A percentile compares a stretch with the other conserved stretches of the same genome.
Evolutionary conservation across 169 alveolate genomes (phyloP).

Genomic region (Eimeria necatrix): DNA sequence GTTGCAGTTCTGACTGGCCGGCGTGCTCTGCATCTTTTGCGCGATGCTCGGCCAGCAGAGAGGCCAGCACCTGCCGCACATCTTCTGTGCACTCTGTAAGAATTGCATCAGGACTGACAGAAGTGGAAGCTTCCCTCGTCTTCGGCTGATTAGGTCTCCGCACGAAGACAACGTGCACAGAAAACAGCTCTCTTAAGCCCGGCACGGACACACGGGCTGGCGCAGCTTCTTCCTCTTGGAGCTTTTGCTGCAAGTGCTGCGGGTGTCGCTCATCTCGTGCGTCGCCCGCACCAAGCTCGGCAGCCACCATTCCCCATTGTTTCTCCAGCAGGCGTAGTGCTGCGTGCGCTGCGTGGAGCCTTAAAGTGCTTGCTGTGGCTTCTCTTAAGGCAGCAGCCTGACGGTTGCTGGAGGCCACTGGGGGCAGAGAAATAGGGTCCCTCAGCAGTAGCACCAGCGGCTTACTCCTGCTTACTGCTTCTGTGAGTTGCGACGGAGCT

Average conservation of each 20-base stretch:
- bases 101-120: not conserved
- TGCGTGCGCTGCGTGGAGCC: constrained; percentile 20
- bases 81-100: not conserved
- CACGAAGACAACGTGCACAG: constrained; percentile 49
- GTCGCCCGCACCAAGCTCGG: not conserved
- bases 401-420: not conserved
- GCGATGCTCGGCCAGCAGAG: constrained; percentile 29
- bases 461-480: constrained; percentile 43
- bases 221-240: not conserved
- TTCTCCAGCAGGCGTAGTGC: constrained; percentile 37
- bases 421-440: not conserved
- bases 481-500: not conserved
- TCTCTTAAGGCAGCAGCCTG: not conserved
- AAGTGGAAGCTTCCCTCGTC: not conserved
- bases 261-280: not conserved
- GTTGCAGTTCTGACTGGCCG: constrained; percentile 6
- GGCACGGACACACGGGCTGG: not conserved
- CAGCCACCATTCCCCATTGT: constrained; percentile 17
- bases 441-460: constrained; percentile 51
- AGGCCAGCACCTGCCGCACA: not conserved
- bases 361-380: not conserved
- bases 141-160: not conserved
- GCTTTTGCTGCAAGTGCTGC: constrained; percentile 7
- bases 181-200: not conserved
- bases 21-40: not conserved